Base-by-base conservation (phyloP, 2,329 filamentous ascomycete species). In the Verticillium isaacii region DNA sequence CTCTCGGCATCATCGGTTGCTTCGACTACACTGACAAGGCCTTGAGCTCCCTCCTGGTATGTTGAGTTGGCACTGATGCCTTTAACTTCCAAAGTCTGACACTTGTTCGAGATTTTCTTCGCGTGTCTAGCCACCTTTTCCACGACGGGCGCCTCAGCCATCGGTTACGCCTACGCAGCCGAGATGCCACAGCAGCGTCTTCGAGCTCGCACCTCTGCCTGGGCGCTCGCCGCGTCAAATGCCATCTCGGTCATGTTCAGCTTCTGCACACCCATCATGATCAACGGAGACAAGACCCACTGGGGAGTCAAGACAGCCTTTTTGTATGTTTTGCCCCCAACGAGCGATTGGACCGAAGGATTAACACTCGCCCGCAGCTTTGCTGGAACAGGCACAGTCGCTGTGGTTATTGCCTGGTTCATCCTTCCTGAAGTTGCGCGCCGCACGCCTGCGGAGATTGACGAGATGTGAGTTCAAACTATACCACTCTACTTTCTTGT, bases 271-370 rank as follows among this genome's bases (percentile, higher is more conserved):
- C 78, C 77, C 1, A 58, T 78, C 9, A 80, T 80, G 77, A 78
- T 80, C 60, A 78, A 79, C 52, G 74, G 72, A 7, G 56, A 57
- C 0, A 62, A 63, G 1, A 62, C 68, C 0, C 63, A 73, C n/a
- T 80, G 78, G 77, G 77, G 77, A 6, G 74, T 79, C 2, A 78
- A 77, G 64, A 80, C 77, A 0, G 78, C 77, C 0, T 79, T 79
- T 59, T 80, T 80, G 77, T 76, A 61, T 61, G 73, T 69, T 1
- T 11, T 12, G 7, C 19, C 8, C 19, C 19, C 4, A 23, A 8
- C 17, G 4, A 50, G 15, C 2, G 15, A 14, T 52, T 45, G 8
- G 29, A n/a, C 9, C 58, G 37, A 23, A 54, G 58, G 15, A 62
- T 12, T 64, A 23, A 50, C 45, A 25, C n/a, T 11, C 5, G 7